Evolutionary conservation across 1,139 yeast species (phyloP).

Genomic region (Lodderomyces margitis): DNA sequence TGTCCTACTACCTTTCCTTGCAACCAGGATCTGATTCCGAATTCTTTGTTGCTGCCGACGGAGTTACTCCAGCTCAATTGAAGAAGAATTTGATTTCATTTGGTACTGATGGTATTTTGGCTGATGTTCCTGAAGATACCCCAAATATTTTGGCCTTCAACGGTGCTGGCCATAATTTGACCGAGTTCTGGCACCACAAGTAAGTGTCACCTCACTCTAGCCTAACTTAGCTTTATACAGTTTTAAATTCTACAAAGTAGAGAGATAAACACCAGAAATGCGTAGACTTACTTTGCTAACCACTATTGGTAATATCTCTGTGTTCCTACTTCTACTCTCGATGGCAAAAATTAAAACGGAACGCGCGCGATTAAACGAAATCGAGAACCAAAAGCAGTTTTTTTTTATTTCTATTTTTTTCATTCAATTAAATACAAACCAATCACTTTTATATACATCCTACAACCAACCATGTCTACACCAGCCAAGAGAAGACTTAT

Average conservation of each 20-base stretch:
- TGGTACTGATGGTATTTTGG: constrained; percentile 68
- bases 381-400: too few species aligned
- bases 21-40: constrained; percentile 85
- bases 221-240: too few species aligned
- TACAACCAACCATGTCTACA: constrained; percentile 68
- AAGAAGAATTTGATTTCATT: constrained; percentile 82
- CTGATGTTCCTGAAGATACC: constrained; percentile 76
- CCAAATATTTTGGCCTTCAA: constrained; percentile 89
- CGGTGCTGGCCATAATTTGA: constrained; percentile 85
- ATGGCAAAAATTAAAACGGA: not conserved
- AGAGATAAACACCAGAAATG: too few species aligned
- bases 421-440: too few species aligned
- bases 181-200: constrained; percentile 58
- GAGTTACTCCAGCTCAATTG: constrained; percentile 79
- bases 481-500: constrained; percentile 97
- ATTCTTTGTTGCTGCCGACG: constrained; percentile 55
- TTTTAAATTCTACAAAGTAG: too few species aligned
- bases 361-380: not conserved
- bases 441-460: not conserved
- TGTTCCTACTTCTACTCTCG: too few species aligned
- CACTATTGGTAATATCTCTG: too few species aligned
- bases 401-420: too few species aligned
- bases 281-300: too few species aligned
- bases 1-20: constrained; percentile 84
- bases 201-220: too few species aligned